phyloP scores from a whole-genome alignment of 495 filamentous ascomycete genomes.

The Tuber magnatum region DNA sequence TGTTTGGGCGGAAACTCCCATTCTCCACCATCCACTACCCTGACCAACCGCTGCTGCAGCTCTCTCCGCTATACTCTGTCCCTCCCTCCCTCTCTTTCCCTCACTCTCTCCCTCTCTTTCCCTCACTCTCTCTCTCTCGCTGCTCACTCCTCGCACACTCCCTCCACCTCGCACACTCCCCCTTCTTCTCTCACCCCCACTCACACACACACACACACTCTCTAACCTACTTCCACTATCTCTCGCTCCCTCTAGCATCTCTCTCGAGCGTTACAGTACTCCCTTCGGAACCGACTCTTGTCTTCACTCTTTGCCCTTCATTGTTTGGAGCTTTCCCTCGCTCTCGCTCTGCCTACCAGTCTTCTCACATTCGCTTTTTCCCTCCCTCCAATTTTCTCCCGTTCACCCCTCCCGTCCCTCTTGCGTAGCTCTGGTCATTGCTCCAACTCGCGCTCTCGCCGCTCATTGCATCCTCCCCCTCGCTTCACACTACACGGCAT shows the following conservation, averaged over 20 bases:
- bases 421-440: not conserved
- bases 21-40: conserved; percentile 13
- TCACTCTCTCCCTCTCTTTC: conserved; percentile 7
- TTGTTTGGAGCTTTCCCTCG: not conserved
- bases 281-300: not conserved
- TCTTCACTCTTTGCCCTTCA: conserved; percentile 4
- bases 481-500: not conserved
- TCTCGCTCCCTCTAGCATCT: conserved; percentile 12
- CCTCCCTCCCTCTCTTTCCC: conserved; percentile 1
- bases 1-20: conserved; percentile 21
- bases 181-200: conserved; percentile 3
- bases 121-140: conserved; percentile 13
- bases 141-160: conserved; percentile 14
- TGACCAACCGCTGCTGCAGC: conserved; percentile 22
- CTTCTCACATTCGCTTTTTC: not conserved
- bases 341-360: not conserved
- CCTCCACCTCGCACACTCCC: conserved; percentile 16
- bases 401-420: not conserved
- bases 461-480: not conserved
- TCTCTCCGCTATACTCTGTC: conserved; percentile 20
- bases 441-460: not conserved
- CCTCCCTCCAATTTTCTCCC: not conserved
- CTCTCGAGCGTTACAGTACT: not conserved
- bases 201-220: conserved; percentile 3
- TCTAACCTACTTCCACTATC: conserved; percentile 6